Evolutionary conservation across 1,139 yeast genomes (phyloP), one percentile per base, ranked within the genome.

Genomic region (Pichia sp.): DNA sequence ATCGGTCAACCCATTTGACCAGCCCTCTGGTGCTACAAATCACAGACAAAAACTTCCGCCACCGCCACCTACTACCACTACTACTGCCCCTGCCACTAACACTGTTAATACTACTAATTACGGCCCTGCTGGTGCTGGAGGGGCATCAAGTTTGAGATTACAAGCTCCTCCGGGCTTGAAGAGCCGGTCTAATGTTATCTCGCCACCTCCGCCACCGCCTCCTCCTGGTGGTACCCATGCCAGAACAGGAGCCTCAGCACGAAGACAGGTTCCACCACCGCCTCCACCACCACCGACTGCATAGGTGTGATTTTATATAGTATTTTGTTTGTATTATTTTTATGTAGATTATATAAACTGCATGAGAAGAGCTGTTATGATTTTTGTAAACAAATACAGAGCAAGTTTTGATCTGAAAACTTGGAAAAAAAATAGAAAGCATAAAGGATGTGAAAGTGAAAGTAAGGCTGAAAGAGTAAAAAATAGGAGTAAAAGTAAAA

Each of bases 21-120:
- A 34, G 38, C 38, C 5, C 3, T 14, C n/a, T 14, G 12, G 38
- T 34, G n/a, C 38, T 34, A 34, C 38, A n/a, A 17, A 46, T 38
- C 48, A 30, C 6, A 10, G n/a, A 10, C 34, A 41, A 16, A 7
- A 41, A 12, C 46, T 46, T 40, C 51, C 51, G 4, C 46, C 46
- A n/a, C 51, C 52, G 12, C 52, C 52, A 33, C 49, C 49, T 9
- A 6, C 20, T 24, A 16, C 51, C 16, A 31, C 41, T n/a, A 27
- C 27, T n/a, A 31, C 46, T 1, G n/a, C n/a, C n/a, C n/a, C n/a
- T n/a, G n/a, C n/a, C n/a, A 27, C 29, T 27, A 27, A 20, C 24
- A 20, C 6, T 27, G 29, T 27, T 27, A 27, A 7, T 7, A 27
- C 29, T 7, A 27, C 29, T 27, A 27, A 27, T 27, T 27, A 27